phyloP scores from a whole-genome alignment of 371 early-diverging fungal species.

The Paraphysoderma sedebokerense region DNA sequence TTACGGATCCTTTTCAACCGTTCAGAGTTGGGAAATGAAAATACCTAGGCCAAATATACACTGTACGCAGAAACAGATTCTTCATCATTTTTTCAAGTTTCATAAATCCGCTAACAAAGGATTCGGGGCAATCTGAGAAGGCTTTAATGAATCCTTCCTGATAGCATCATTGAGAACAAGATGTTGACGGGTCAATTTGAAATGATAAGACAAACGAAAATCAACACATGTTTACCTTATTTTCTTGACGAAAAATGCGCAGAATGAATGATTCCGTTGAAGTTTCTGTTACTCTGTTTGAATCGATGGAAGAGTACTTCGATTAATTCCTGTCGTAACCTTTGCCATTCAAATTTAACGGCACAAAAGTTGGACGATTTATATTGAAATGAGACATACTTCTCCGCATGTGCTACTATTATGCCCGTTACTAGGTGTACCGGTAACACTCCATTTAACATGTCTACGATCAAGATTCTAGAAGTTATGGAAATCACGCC shows the following conservation, averaged over 20 bases:
- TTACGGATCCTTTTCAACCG: too few species aligned
- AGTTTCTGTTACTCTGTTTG: constrained; percentile 44
- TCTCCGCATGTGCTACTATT: constrained; percentile 71
- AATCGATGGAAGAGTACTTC: too few species aligned
- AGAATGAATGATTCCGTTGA: constrained; percentile 80
- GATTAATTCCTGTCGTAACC: not conserved
- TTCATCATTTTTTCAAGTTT: constrained; percentile 74
- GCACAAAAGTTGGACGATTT: too few species aligned
- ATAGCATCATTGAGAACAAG: constrained; percentile 1
- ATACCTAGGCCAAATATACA: constrained; percentile 79
- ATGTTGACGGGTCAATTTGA: not conserved
- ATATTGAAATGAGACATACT: constrained; percentile 16
- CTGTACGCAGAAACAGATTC: constrained; percentile 55
- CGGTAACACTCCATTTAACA: constrained; percentile 67
- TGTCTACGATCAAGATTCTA: constrained; percentile 84
- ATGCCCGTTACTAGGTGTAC: constrained; percentile 63
- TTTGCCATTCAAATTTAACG: not conserved
- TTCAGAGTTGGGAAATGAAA: too few species aligned
- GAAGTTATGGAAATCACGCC: constrained; percentile 81
- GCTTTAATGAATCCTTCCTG: constrained; percentile 81
- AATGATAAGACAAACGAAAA: not conserved
- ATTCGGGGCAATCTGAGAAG: constrained; percentile 72
- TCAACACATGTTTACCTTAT: constrained; percentile 24
- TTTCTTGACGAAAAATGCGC: constrained; percentile 55
- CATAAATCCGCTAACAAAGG: constrained; percentile 55